Conservation (phyloP, 106 monocot species). For the Dioscorea dumetorum region DNA sequence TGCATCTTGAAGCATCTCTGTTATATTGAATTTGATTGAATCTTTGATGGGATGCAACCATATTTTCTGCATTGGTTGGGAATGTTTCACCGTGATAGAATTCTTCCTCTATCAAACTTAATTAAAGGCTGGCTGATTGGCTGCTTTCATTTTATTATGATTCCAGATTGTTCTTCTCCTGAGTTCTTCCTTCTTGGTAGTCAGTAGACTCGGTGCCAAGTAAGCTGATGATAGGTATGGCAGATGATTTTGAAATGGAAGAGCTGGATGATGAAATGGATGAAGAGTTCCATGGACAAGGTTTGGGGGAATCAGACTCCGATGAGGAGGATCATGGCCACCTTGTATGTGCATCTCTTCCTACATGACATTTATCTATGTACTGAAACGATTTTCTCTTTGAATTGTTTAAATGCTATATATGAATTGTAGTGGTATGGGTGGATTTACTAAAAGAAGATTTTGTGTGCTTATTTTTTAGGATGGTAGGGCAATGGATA, state of each 20-base stretch:
- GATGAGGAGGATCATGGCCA: slow-evolving; percentile 50
- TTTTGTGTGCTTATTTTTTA: slow-evolving; percentile 3
- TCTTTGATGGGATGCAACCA: no score
- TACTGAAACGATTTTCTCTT: background rate
- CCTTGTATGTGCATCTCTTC: slow-evolving; percentile 16
- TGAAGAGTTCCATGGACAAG: slow-evolving; percentile 40
- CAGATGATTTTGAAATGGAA: slow-evolving; percentile 55
- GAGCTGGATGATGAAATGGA: slow-evolving; percentile 67
- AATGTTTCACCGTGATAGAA: no score
- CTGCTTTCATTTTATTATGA: no score
- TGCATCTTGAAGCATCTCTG: no score
- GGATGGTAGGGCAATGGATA: slow-evolving; percentile 43
- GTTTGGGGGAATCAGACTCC: slow-evolving; percentile 44
- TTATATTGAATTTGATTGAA: no score
- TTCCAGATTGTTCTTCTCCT: no score
- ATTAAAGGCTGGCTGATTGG: no score
- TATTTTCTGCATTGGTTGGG: no score
- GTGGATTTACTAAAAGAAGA: no score
- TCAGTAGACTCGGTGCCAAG: slow-evolving; percentile 7
- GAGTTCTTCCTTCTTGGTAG: no score
- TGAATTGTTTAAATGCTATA: background rate
- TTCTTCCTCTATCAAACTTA: no score
- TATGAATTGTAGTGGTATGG: background rate
- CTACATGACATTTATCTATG: background rate
- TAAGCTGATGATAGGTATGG: slow-evolving; percentile 30